Evolutionary conservation across 2,329 filamentous ascomycete species (phyloP), one percentile per base, ranked within the genome.

Genomic region (Pseudogymnoascus sp.): DNA sequence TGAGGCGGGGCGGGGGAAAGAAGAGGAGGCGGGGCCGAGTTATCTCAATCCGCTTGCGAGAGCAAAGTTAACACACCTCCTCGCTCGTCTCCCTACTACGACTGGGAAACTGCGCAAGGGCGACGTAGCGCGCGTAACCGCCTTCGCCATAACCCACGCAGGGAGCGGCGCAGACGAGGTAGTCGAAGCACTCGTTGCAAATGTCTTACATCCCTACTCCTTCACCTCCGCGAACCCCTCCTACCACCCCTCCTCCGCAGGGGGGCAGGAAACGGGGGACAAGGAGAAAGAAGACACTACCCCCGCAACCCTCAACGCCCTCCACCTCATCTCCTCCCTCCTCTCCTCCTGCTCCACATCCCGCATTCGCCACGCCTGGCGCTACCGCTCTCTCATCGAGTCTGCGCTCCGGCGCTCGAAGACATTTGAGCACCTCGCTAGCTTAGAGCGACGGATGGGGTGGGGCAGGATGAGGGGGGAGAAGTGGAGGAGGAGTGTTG

Each of bases 131-230:
- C 83, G 92, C 4, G 81, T 97, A 2, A 93, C 92, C 1, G 83
- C 88, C 2, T 97, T 97, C 74, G 92, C 92, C 11, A 91, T 97
- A 62, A 88, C 87, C 2, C 91, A 97, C 72, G 90, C 92, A 1
- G 90, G 88, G 39, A 82, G 86, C 19, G 94, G 92, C 14, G 89
- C 91, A 11, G 90, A 95, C 66, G 94, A 97, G 76, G 88, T 97
- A 37, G 92, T 96, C n/a, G 84, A 93, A 59, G 84, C 96, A 75
- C 86, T 97, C 38, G 83, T 96, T 0, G 81, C 86, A 0, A 97
- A 99, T 69, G 81, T 97, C 35, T 81, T 89, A 64, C 84, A 82
- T 60, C 94, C 94, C 0, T 85, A 95, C 63, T 83, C 86, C 5
- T 84, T 88, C 67, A 90, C 86, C 0, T 82, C 82, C 6, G 89